Conservation (phyloP, 164 flowering plant species). For the Aristolochia fimbriata region DNA sequence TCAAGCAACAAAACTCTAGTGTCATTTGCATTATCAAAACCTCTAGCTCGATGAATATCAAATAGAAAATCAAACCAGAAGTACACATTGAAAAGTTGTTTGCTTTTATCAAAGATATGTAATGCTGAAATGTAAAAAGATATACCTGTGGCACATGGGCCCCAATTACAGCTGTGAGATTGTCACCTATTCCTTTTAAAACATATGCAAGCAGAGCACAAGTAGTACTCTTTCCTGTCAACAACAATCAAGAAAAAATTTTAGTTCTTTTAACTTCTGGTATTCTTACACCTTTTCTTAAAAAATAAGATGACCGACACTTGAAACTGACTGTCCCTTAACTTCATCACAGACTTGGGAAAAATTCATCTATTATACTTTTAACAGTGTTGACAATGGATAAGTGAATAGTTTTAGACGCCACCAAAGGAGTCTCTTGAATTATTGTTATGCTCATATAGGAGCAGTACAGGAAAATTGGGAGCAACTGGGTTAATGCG, state of each 20-base stretch:
- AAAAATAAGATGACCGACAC: too few species aligned
- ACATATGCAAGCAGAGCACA: constrained; percentile 44
- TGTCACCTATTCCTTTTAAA: constrained; percentile 31
- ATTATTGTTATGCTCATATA: too few species aligned
- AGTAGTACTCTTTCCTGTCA: constrained; percentile 39
- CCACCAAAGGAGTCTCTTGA: too few species aligned
- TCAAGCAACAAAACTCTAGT: not conserved
- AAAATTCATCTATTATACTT: too few species aligned
- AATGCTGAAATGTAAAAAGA: too few species aligned
- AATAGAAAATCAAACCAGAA: not conserved
- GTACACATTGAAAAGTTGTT: not conserved
- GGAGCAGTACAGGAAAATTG: too few species aligned
- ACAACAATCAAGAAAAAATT: not conserved
- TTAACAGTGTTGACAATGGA: too few species aligned
- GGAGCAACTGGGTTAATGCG: too few species aligned
- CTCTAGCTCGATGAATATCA: not conserved
- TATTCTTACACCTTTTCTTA: too few species aligned
- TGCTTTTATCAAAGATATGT: not conserved
- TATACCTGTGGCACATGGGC: constrained; percentile 42
- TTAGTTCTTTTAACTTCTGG: not conserved
- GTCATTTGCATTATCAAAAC: not conserved
- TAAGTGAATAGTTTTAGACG: too few species aligned
- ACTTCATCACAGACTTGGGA: too few species aligned
- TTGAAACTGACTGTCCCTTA: too few species aligned
- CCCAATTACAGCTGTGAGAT: constrained; percentile 40